These are phyloP conservation scores for Phalaenopsis hybrid DNA, from an alignment of 116 monocot genomes.

Conservation along the genomic window DNA sequence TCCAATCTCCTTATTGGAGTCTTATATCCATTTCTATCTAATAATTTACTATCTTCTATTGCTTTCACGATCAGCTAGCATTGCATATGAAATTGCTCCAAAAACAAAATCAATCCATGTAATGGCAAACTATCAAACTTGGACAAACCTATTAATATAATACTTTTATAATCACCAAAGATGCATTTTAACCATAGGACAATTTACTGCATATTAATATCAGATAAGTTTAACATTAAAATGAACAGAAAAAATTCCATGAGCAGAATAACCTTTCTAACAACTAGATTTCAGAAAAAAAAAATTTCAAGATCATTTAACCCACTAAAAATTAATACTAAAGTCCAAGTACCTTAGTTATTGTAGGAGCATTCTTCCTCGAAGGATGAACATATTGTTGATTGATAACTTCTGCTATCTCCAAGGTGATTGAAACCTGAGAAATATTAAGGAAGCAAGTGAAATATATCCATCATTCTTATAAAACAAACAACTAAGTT, in stretches of 20 bases:
- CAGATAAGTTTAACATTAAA: neutral
- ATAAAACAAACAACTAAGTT: neutral
- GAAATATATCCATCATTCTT: neutral
- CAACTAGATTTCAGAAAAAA: neutral
- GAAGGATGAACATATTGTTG: conserved; percentile 77
- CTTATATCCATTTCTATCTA: no score
- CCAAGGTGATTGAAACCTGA: conserved; percentile 83
- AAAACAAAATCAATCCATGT: neutral
- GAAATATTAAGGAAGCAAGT: conserved; percentile 3
- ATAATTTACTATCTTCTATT: no score
- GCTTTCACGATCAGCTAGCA: neutral
- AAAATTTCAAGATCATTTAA: neutral
- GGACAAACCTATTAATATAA: neutral
- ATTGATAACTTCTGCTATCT: conserved; percentile 76
- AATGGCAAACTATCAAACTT: neutral
- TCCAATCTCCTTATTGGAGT: no score
- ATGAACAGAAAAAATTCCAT: neutral
- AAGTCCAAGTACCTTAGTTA: conserved; percentile 60
- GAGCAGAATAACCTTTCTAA: neutral
- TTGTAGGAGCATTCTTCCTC: conserved; percentile 61
- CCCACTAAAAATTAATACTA: neutral
- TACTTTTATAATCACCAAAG: neutral
- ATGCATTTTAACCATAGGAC: neutral
- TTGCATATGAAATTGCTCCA: neutral
- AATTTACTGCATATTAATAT: neutral